Conservation (phyloP, 495 filamentous ascomycete genomes). For the Penicillium coffeae region DNA sequence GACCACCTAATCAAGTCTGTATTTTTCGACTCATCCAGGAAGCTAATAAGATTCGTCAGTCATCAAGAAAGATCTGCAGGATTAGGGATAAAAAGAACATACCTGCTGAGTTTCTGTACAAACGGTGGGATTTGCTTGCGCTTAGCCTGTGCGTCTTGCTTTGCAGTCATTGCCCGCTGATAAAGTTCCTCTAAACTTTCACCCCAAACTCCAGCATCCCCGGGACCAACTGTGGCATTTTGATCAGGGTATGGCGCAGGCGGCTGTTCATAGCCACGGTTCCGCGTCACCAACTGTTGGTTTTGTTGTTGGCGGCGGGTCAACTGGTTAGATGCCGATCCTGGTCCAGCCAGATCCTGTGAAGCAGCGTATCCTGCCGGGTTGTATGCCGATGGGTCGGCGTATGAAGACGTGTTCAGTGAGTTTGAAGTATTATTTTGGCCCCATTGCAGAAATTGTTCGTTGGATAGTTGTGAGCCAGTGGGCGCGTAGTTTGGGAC, state of each 20-base stretch:
- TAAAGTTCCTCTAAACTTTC: constrained; percentile 74
- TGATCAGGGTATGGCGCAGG: constrained; percentile 49
- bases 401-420: constrained; percentile 26
- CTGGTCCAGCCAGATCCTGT: constrained; percentile 41
- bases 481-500: constrained; percentile 30
- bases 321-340: constrained; percentile 55
- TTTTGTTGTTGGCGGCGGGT: constrained; percentile 58
- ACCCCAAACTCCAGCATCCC: constrained; percentile 52
- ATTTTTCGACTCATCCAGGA: constrained; percentile 86
- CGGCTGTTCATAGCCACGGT: constrained; percentile 42
- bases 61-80: background rate
- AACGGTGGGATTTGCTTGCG: constrained; percentile 95
- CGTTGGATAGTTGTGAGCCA: constrained; percentile 44
- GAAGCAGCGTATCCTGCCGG: constrained; percentile 29
- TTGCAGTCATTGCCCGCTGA: constrained; percentile 67
- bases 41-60: constrained; percentile 53
- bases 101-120: constrained; percentile 98
- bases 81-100: constrained; percentile 10
- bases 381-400: constrained; percentile 41
- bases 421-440: constrained; percentile 37
- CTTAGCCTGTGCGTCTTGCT: constrained; percentile 78
- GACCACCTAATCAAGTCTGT: constrained; percentile 97
- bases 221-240: constrained; percentile 21
- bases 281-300: constrained; percentile 55
- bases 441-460: constrained; percentile 54